Conservation (phyloP, 192 early-diverging fungal genomes). For the Umbelopsis isabellina region DNA sequence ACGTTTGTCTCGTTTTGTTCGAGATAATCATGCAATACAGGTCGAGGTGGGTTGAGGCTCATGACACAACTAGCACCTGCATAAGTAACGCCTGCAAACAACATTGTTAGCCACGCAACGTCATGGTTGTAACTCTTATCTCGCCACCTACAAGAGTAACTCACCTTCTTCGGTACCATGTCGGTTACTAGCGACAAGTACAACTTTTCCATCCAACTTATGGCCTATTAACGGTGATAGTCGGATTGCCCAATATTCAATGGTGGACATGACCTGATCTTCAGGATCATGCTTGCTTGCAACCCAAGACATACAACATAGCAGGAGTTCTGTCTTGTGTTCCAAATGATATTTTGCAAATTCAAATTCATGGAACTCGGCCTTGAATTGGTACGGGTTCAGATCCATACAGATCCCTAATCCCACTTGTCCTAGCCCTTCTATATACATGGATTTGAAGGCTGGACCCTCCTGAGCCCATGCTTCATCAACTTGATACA, state of each 20-base stretch:
- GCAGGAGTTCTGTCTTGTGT: slow-evolving; percentile 50
- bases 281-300: slow-evolving; percentile 19
- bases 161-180: slow-evolving; percentile 36
- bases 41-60: background rate
- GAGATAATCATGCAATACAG: slow-evolving; percentile 1
- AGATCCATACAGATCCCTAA: slow-evolving; percentile 87
- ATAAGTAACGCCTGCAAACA: background rate
- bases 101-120: background rate
- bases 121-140: background rate
- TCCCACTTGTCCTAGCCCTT: slow-evolving; percentile 68
- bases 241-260: slow-evolving; percentile 38
- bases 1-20: background rate
- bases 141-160: background rate
- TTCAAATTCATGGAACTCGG: slow-evolving; percentile 67
- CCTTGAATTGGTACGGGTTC: slow-evolving; percentile 73
- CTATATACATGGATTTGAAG: slow-evolving; percentile 57
- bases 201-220: background rate
- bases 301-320: slow-evolving; percentile 78
- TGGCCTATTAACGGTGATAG: slow-evolving; percentile 25
- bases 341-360: slow-evolving; percentile 66
- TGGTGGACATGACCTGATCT: background rate
- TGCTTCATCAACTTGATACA: slow-evolving; percentile 70
- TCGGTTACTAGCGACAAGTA: slow-evolving; percentile 38
- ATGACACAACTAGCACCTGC: slow-evolving; percentile 13
- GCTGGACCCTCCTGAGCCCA: slow-evolving; percentile 76